Evolutionary conservation across 2,329 filamentous ascomycete genomes (phyloP).

Genomic region (Fusarium coicis): DNA sequence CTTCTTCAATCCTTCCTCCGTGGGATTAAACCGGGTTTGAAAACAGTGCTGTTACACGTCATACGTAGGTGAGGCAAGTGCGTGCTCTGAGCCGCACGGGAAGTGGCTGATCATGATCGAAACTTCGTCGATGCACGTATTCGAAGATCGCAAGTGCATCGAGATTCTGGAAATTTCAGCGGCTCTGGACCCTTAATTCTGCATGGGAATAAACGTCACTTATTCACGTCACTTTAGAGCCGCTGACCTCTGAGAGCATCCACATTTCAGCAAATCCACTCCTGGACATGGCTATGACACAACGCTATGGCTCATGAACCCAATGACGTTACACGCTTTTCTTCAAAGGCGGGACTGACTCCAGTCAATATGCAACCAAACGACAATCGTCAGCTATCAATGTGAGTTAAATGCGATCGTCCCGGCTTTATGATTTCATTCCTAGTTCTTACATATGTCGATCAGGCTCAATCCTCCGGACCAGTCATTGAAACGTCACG

Average conservation of each 20-base stretch:
- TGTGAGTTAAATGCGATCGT: slow-evolving; percentile 29
- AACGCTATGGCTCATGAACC: slow-evolving; percentile 27
- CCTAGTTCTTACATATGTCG: slow-evolving; percentile 25
- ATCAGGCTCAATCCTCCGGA: slow-evolving; percentile 17
- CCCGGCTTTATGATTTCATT: slow-evolving; percentile 31
- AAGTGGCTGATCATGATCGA: slow-evolving; percentile 25
- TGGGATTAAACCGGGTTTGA: slow-evolving; percentile 31
- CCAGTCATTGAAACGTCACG: slow-evolving; percentile 33
- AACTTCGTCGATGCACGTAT: neutral
- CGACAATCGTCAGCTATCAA: slow-evolving; percentile 19
- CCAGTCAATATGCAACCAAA: slow-evolving; percentile 32
- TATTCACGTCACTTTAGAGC: slow-evolving; percentile 16
- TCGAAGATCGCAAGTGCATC: slow-evolving; percentile 26
- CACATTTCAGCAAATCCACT: slow-evolving; percentile 37
- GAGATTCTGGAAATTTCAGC: slow-evolving; percentile 26
- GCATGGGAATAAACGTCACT: slow-evolving; percentile 30
- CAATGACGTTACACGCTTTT: slow-evolving; percentile 36
- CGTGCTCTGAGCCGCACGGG: slow-evolving; percentile 10
- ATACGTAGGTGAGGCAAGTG: slow-evolving; percentile 26
- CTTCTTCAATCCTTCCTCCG: slow-evolving; percentile 5
- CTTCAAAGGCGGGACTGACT: slow-evolving; percentile 24
- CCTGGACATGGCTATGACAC: slow-evolving; percentile 30
- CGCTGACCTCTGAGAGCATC: slow-evolving; percentile 22
- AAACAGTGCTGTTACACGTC: slow-evolving; percentile 34
- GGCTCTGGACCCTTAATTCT: slow-evolving; percentile 5